Evolutionary conservation across 495 filamentous ascomycete genomes (phyloP), one percentile per base, ranked within the genome.

Genomic region (Aspergillus incahuasiensis): DNA sequence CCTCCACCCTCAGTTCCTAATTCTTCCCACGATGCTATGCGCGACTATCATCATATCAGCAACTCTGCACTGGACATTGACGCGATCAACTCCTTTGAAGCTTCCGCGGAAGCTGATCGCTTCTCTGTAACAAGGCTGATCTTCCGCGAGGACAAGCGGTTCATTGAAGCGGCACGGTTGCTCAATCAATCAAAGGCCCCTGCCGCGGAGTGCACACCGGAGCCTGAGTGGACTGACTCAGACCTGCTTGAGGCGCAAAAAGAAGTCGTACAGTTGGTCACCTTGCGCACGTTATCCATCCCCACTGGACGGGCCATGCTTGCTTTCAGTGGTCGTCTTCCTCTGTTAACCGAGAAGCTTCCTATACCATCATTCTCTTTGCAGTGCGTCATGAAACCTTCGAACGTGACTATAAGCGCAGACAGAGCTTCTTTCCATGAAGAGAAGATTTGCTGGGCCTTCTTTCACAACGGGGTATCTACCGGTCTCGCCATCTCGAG

Each of bases 401-500:
- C 88, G 41, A 92, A 92, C 61, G 90, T 88, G 38, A 94, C 88
- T 8, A 87, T 97, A 15, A 89, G 86, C 22, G 90, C 91, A 8
- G 95, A 99, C 63, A 87, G 90, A 61, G 78, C 72, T 19, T 73
- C 84, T 1, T 95, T 92, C 60, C 89, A 86, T 0, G 94, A 99
- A 69, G 94, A 99, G 67, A 97, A 95, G 72, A 86, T 94, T 16
- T 88, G 86, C 66, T 99, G 94, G 94, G 94, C 92, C 0, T 99
- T 96, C 71, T 98, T 99, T 74, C 92, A 99, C 71, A 88, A 91
- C 55, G 94, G 94, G 30, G 94, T 95, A 19, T 85, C 92, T 5
- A 88, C 88, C 12, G 94, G 92, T 8, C 75, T 99, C 46, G 90
- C 89, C 32, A 95, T 97, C 48, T 95, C 95, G 1, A 87, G 84